Conservation (phyloP, 768 basidiomycete genomes). For the Mycena indigotica region DNA sequence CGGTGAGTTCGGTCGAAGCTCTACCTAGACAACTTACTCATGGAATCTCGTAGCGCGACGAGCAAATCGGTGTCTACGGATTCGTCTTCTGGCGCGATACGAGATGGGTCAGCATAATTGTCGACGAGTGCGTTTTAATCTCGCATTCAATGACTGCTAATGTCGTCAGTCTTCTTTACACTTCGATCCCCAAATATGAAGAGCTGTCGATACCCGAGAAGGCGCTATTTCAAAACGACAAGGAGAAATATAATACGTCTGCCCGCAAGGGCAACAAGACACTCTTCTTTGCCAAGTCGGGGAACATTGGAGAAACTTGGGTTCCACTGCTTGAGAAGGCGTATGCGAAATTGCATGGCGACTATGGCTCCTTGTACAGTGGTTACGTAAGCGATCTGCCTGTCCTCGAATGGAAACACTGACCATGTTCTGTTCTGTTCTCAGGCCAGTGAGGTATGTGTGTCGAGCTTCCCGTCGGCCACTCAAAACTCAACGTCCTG, state of each 20-base stretch:
- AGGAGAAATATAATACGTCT: conserved; percentile 31
- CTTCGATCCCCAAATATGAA: conserved; percentile 35
- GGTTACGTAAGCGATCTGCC: conserved; percentile 22
- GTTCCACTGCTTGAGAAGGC: conserved; percentile 35
- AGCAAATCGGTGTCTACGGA: conserved; percentile 37
- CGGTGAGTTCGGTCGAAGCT: conserved; percentile 20
- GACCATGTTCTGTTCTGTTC: too few species aligned
- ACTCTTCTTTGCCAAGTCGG: conserved; percentile 35
- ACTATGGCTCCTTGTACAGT: conserved; percentile 31
- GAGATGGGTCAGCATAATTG: conserved; percentile 37
- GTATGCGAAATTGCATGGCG: conserved; percentile 37
- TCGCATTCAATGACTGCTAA: background rate
- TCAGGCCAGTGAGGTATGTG: conserved; percentile 33
- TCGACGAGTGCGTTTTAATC: conserved; percentile 34
- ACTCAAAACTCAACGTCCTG: background rate
- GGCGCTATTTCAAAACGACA: conserved; percentile 36
- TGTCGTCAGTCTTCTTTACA: conserved; percentile 32
- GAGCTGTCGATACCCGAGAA: conserved; percentile 30
- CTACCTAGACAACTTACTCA: background rate
- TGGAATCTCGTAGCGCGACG: conserved; percentile 25
- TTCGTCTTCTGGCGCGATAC: conserved; percentile 38
- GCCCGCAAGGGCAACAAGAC: conserved; percentile 35
- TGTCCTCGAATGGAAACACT: too few species aligned
- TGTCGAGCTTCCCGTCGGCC: background rate
- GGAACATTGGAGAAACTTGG: conserved; percentile 31